Conservation (phyloP, 129 eudicot genomes). For the Tanacetum coccineum region DNA sequence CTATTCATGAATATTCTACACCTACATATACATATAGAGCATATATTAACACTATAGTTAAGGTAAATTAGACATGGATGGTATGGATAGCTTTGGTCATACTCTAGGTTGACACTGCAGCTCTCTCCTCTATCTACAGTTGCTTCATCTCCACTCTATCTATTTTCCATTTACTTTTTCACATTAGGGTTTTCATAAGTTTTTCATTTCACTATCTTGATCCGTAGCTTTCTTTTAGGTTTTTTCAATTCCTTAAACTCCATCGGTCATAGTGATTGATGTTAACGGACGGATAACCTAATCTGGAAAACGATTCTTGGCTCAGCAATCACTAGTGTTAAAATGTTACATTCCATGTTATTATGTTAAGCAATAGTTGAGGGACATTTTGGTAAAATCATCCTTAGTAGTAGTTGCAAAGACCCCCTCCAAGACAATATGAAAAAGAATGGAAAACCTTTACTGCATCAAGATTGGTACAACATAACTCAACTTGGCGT, state of each 20-base stretch:
- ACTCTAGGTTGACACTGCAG: conserved; percentile 77
- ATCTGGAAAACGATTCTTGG: conserved; percentile 7
- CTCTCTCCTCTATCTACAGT: conserved; percentile 34
- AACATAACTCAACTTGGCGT: conserved; percentile 84
- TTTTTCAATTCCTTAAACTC: not conserved
- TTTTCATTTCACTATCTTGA: not conserved
- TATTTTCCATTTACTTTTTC: not conserved
- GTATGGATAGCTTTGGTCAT: conserved; percentile 47
- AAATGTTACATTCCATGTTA: conserved; percentile 10
- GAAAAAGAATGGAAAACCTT: conserved; percentile 24
- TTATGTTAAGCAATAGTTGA: conserved; percentile 13
- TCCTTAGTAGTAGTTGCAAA: conserved; percentile 20
- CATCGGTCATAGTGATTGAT: not conserved
- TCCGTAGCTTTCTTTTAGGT: not conserved
- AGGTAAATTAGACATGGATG: conserved; percentile 24
- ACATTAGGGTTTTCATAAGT: not conserved
- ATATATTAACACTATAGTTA: conserved; percentile 19
- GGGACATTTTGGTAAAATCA: conserved; percentile 23
- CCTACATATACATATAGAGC: conserved; percentile 22
- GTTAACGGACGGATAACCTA: conserved; percentile 4
- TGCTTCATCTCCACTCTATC: conserved; percentile 71
- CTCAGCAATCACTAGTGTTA: not conserved
- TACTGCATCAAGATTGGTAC: conserved; percentile 29
- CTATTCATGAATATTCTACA: conserved; percentile 30
- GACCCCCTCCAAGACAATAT: conserved; percentile 29